These are phyloP conservation scores for Schizonepeta tenuifolia DNA, from an alignment of 257 asterid genomes.

Conservation along the genomic window DNA sequence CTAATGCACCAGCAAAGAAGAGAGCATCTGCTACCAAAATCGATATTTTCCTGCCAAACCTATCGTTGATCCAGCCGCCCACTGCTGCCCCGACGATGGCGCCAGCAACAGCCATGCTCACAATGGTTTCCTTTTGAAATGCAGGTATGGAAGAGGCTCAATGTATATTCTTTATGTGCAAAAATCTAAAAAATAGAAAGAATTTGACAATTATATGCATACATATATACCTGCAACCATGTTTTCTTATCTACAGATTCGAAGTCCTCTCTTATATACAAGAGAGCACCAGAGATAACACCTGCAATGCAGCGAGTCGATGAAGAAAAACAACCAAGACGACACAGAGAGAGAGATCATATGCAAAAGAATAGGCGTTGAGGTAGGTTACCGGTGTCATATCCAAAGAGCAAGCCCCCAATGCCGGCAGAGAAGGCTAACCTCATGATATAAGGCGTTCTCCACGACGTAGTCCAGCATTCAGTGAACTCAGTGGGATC, in stretches of 20 bases:
- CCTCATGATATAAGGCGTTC: too few relatives aligned
- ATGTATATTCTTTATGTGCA: background rate
- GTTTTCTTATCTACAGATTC: too few relatives aligned
- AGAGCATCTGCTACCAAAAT: constrained; percentile 57
- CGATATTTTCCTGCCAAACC: constrained; percentile 53
- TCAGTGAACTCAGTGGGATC: background rate
- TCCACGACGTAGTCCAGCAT: too few relatives aligned
- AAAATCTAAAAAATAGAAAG: background rate
- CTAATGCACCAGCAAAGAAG: constrained; percentile 53
- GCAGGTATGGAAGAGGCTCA: background rate
- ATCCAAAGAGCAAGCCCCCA: too few relatives aligned
- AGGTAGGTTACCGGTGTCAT: background rate
- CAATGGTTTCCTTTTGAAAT: constrained; percentile 55
- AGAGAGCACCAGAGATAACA: too few relatives aligned
- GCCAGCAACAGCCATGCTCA: constrained; percentile 76
- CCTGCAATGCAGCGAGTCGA: background rate
- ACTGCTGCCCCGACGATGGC: constrained; percentile 67
- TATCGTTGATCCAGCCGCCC: constrained; percentile 69
- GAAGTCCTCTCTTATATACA: too few relatives aligned
- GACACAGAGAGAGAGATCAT: too few relatives aligned
- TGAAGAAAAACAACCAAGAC: too few relatives aligned
- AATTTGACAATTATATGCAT: background rate
- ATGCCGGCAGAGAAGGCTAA: too few relatives aligned
- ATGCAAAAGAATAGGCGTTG: background rate
- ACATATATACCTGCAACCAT: too few relatives aligned